Evolutionary conservation across 257 asterid species (phyloP), one percentile per base, ranked within the genome.

Genomic region (Lantana camara): DNA sequence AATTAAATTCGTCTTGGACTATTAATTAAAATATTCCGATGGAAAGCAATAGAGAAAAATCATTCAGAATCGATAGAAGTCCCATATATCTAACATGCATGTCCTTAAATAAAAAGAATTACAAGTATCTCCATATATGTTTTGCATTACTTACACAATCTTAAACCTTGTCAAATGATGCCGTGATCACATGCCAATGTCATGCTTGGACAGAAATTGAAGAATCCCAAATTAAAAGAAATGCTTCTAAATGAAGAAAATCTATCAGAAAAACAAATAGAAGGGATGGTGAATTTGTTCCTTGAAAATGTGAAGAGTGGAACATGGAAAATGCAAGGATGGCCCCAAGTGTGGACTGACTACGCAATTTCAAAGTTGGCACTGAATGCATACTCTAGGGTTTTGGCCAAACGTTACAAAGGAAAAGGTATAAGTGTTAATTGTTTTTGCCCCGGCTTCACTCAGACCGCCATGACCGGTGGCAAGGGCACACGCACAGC

Each of bases 281-380:
- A 89, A 9, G 67, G 29, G 27, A 84, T 89, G 79, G 60, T 86
- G 1, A 40, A 55, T 3, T 16, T 73, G 44, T 89, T 89, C 64
- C 67, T 89, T 5, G 79, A 79, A n/a, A 53, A 78, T 19, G 93
- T 82, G 61, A 86, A 74, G 51, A 71, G 62, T 23, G 88, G 80
- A 63, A 82, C 71, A 13, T 89, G 95, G 89, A 24, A 73, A 73
- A 76, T 48, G 22, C 71, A 78, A 24, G 97, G 97, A 10, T 89
- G 97, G 97, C 95, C 97, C 2, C 59, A 74, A 52, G 71, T 84
- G 3, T 89, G 97, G 97, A 84, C 94, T 1, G 97, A 89, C 41
- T 86, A 89, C 62, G 82, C 97, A 14, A 88, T 89, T 19, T 89
- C 97, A 23, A 89, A 89, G 56, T 67, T 89, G 69, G 95, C 88